Percentiles rank a stretch among this genome's conserved stretches.
phyloP scores from a whole-genome alignment of 1,139 yeast genomes.

The Geotrichum phurueaensis region DNA sequence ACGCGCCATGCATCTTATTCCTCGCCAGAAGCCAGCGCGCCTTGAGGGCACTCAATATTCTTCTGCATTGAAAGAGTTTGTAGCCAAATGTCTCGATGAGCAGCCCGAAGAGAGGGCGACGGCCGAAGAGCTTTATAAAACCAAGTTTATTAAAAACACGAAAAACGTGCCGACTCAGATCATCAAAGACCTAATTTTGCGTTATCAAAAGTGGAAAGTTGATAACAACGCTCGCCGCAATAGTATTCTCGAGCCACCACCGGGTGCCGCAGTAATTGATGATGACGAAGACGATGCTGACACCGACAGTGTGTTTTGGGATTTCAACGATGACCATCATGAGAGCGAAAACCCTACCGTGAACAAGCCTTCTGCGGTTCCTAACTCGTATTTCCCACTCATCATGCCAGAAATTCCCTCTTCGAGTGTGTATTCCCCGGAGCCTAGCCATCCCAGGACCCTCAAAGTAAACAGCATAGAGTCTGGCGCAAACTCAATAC shows the following conservation, averaged over 20 bases:
- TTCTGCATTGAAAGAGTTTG: conserved; percentile 69
- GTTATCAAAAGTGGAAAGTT: conserved; percentile 66
- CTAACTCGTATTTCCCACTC: background rate
- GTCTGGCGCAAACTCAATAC: background rate
- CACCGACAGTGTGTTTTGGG: conserved; percentile 74
- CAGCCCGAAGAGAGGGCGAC: conserved; percentile 81
- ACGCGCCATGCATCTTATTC: conserved; percentile 90
- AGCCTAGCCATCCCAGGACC: background rate
- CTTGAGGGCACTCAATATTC: conserved; percentile 86
- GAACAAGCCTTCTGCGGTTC: background rate
- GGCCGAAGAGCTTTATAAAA: conserved; percentile 76
- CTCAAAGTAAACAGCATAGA: background rate
- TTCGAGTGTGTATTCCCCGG: background rate
- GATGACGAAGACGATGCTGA: conserved; percentile 34
- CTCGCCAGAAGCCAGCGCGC: conserved; percentile 90
- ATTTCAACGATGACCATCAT: conserved; percentile 49
- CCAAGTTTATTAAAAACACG: conserved; percentile 62
- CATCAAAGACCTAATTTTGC: conserved; percentile 69
- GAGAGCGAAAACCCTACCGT: background rate
- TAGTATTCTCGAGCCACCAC: conserved; percentile 19
- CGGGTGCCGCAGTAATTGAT: conserved; percentile 25
- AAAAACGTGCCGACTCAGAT: conserved; percentile 53
- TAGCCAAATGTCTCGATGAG: conserved; percentile 89
- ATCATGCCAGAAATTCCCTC: background rate
- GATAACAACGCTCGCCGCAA: conserved; percentile 32